Base-by-base conservation (phyloP, 441 rosid species). In the Rhodomyrtus psidioides region DNA sequence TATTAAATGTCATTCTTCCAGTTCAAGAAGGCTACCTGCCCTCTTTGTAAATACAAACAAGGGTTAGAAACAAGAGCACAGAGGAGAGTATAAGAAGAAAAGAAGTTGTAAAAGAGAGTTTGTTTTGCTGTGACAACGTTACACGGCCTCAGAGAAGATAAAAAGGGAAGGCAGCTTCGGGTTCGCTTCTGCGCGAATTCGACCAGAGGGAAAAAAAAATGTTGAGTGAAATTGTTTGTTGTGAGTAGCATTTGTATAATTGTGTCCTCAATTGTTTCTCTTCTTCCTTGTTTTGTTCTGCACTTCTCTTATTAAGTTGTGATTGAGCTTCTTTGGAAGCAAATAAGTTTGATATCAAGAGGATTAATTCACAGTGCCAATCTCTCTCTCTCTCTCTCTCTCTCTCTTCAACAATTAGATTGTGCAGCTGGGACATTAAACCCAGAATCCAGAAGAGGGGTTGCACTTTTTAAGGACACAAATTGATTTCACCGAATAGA, bases 1-100 rank as follows among this genome's bases (percentile, higher is more conserved):
- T 39, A 70, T 21, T 70, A 21, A 59, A 27, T 12, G 79, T 85
- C 84, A 88, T 88, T 89, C 90, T 88, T 91, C 89, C 88, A 85
- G 87, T 82, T 82, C 84, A 85, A 87, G 88, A 82, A 70, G 53
- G 62, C 82, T 34, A 46, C 21, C 74, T 82, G 87, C 87, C 83
- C 85, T 79, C 86, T 30, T 42, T 91, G 94, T 89, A 89, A 90
- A 92, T 92, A 91, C 86, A 58, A 65, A 83, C 87, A 81, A 58
- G 87, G 86, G 58, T 55, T 58, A 87, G 84, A 70, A 62, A 83
- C 84, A 86, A 59, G 57, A 81, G 84, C 59, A 83, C 58, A 81
- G n/a, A 44, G 87, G 79, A 70, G 1, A 39, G 8, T 12, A 34
- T 39, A 39, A 70, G 79, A 70, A 6, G 79, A 39, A 12, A 70